Percentiles rank a stretch among this genome's conserved stretches.
These are phyloP conservation scores for Podila clonocystis DNA, from an alignment of 192 early-diverging fungal species.

Conservation along the genomic window DNA sequence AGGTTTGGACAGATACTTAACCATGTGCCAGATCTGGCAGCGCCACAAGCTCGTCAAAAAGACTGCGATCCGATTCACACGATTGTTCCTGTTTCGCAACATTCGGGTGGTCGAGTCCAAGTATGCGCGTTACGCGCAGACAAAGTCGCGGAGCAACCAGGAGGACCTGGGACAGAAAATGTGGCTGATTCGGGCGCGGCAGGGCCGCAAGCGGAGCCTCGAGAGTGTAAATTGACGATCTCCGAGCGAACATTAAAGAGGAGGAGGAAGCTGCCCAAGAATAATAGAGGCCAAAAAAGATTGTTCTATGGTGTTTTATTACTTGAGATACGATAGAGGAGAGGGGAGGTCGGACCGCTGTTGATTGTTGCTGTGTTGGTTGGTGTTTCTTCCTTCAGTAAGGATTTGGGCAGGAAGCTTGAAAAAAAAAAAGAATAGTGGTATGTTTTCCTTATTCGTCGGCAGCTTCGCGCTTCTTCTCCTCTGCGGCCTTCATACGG, in stretches of 20 bases:
- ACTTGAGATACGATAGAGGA: no score
- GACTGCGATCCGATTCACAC: not conserved
- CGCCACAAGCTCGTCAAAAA: not conserved
- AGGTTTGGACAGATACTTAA: conserved; percentile 1
- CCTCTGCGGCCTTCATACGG: conserved; percentile 49
- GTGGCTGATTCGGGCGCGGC: not conserved
- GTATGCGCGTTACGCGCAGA: not conserved
- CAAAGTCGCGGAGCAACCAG: conserved; percentile 1
- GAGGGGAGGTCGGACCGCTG: no score
- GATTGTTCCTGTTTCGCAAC: conserved; percentile 1
- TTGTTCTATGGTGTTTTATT: no score
- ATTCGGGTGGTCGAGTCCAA: not conserved
- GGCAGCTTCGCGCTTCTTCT: conserved; percentile 45
- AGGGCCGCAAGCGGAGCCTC: not conserved
- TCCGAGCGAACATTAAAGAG: not conserved
- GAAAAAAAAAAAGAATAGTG: no score
- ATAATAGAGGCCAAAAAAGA: no score
- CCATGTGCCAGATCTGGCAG: not conserved
- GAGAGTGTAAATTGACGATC: not conserved
- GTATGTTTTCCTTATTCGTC: conserved; percentile 12
- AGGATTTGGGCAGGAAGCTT: no score
- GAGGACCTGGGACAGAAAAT: not conserved
- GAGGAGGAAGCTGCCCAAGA: not conserved
- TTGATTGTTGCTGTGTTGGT: no score
- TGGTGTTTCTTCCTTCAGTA: no score